Evolutionary conservation across 163 green algal genomes (phyloP), one percentile per base, ranked within the genome.

Genomic region (Trebouxiophyceae sp.): DNA sequence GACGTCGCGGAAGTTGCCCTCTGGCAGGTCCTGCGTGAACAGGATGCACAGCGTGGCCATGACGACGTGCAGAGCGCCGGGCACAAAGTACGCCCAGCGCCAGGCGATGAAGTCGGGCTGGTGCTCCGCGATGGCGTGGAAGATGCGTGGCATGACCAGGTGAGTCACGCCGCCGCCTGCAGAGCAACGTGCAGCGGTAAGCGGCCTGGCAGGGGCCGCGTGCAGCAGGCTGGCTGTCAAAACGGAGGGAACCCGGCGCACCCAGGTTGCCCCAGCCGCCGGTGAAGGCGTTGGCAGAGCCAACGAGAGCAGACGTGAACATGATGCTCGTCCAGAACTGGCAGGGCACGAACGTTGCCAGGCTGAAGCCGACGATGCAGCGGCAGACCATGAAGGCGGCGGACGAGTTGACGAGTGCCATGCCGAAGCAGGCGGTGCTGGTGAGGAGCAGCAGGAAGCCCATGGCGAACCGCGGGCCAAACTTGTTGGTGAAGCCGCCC

Each of bases 261-360:
- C 93, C 93, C 69, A 91, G 79, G 77, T 99, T 99, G 67, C 93
- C 93, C 93, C 91, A 98, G 71, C 93, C 93, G 30, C 75, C 77
- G 30, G 77, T 70, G 3, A 80, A 29, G 2, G 89, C 86, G 67
- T 96, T 96, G 56, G 86, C 85, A 45, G 80, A 86, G 56, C 90
- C 90, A 3, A 97, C 90, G 33, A 96, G 86, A 26, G 79, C 79
- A 22, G 81, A 67, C n/a, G 80, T 84, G 72, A 95, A 95, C 81
- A 93, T 86, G 63, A 81, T 81, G 55, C 78, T 81, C 23, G 62
- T 70, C 93, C 93, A 98, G 80, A 93, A 97, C 79, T 97, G 92
- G 80, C 82, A 95, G 24, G 82, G 77, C 32, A 96, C 91, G 65
- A 98, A 98, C 39, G 81, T 90, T 28, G 89, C 90, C 47, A 98